Evolutionary conservation across 2,329 filamentous ascomycete species (phyloP).

Genomic region (Penicillium concentricum): DNA sequence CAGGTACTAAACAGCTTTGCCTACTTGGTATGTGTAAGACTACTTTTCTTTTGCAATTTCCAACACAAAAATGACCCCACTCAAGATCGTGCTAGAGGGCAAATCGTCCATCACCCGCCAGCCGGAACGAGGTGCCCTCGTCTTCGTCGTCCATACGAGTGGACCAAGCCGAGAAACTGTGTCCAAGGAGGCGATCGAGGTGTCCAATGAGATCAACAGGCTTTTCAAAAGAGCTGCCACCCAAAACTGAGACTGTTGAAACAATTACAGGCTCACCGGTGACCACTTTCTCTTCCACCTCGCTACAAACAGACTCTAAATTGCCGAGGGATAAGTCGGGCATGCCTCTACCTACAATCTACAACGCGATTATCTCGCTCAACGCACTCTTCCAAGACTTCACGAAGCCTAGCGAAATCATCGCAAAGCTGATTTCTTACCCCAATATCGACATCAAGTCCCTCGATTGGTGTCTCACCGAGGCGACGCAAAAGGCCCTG

Average conservation of each 20-base stretch:
- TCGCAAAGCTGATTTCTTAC: constrained; percentile 14
- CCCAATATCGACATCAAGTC: constrained; percentile 21
- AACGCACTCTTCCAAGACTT: constrained; percentile 27
- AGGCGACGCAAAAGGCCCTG: constrained; percentile 18
- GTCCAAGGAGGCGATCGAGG: constrained; percentile 10
- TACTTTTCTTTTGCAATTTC: too few species aligned
- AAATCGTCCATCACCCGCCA: constrained; percentile 13
- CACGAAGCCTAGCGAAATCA: constrained; percentile 18
- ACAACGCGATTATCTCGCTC: constrained; percentile 16
- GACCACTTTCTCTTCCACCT: constrained; percentile 17
- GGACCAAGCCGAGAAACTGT: constrained; percentile 9
- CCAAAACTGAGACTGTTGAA: constrained; percentile 5
- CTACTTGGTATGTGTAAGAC: not conserved
- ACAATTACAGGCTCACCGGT: constrained; percentile 18
- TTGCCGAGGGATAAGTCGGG: not conserved
- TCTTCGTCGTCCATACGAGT: constrained; percentile 5
- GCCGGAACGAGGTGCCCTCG: constrained; percentile 16
- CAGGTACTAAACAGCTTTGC: not conserved
- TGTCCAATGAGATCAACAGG: constrained; percentile 10
- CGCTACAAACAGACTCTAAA: constrained; percentile 8
- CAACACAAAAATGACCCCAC: constrained; percentile 14
- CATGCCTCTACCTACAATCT: too few species aligned
- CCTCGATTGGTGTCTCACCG: constrained; percentile 26
- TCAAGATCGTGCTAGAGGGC: constrained; percentile 15
- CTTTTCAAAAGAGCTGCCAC: constrained; percentile 14